Evolutionary conservation across 768 basidiomycete genomes (phyloP).

Genomic region (Fistulinella prunicolor): DNA sequence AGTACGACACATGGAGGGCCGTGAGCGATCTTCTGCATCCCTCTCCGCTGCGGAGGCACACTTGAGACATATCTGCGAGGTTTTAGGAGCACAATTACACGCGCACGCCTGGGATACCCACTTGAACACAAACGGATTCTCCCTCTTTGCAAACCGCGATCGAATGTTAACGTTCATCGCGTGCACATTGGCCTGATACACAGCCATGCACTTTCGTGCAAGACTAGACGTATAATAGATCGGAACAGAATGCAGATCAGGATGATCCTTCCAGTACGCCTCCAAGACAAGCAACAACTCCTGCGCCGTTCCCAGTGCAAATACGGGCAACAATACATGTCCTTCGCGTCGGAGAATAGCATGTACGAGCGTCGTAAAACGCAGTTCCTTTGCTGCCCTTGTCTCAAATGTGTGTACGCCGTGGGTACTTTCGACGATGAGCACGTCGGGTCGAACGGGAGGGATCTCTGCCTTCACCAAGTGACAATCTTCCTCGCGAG

Average conservation of each 20-base stretch:
- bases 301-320: conserved; percentile 92
- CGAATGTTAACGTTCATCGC: conserved; percentile 95
- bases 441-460: conserved; percentile 84
- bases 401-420: conserved; percentile 89
- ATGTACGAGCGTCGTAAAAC: conserved; percentile 90
- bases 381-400: conserved; percentile 82
- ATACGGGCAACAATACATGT: conserved; percentile 90
- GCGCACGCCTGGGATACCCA: conserved; percentile 38
- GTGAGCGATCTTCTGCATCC: conserved; percentile 87
- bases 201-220: conserved; percentile 94
- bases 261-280: conserved; percentile 94
- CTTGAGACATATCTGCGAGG: conserved; percentile 69
- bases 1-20: conserved; percentile 94
- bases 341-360: conserved; percentile 88
- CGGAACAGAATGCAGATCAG: conserved; percentile 87
- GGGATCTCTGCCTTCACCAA: conserved; percentile 94
- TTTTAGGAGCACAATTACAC: background rate
- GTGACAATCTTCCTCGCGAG: conserved; percentile 94
- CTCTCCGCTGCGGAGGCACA: conserved; percentile 67
- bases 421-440: conserved; percentile 96
- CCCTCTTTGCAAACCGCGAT: conserved; percentile 84
- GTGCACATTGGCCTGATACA: conserved; percentile 95
- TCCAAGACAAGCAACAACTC: conserved; percentile 91
- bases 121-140: conserved; percentile 99
- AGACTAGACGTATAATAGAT: conserved; percentile 94